Percentiles rank a stretch among this genome's conserved stretches.
These are phyloP conservation scores for Arthrobotrys conoides DNA, from an alignment of 2,329 filamentous ascomycete genomes.

Conservation along the genomic window DNA sequence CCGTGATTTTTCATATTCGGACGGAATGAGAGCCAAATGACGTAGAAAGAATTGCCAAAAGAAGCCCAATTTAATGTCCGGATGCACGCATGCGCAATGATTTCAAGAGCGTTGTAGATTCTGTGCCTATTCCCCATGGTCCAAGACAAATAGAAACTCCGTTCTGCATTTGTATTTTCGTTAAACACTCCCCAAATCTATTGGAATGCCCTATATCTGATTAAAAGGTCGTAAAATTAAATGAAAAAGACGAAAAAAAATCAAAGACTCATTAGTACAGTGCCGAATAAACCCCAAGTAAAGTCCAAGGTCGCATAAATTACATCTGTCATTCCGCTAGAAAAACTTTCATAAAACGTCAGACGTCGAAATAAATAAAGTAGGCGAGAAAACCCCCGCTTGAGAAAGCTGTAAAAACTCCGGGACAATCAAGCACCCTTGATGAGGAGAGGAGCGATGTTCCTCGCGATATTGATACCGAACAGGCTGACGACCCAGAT, in stretches of 20 bases:
- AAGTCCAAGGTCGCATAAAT: slow-evolving; percentile 22
- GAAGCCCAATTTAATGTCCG: slow-evolving; percentile 61
- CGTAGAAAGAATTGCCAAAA: slow-evolving; percentile 41
- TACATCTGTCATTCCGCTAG: slow-evolving; percentile 44
- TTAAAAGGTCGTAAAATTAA: slow-evolving; percentile 27
- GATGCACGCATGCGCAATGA: not conserved
- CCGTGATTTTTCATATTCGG: slow-evolving; percentile 44
- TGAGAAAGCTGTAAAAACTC: not conserved
- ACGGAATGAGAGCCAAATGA: slow-evolving; percentile 61
- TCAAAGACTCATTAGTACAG: slow-evolving; percentile 18
- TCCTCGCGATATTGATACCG: slow-evolving; percentile 64
- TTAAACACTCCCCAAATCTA: not conserved
- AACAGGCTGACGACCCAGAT: slow-evolving; percentile 73
- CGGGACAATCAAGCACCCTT: slow-evolving; percentile 35
- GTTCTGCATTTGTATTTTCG: slow-evolving; percentile 1
- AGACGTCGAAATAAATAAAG: slow-evolving; percentile 9
- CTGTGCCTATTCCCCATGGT: not conserved
- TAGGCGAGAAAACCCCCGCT: not conserved
- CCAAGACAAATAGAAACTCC: slow-evolving; percentile 9
- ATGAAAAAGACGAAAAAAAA: not conserved
- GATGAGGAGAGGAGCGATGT: slow-evolving; percentile 62
- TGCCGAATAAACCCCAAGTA: not conserved
- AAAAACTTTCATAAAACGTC: slow-evolving; percentile 29
- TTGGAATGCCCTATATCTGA: slow-evolving; percentile 10
- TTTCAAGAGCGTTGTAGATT: not conserved